phyloP scores from a whole-genome alignment of 129 eudicot species.

The Erigeron canadensis region DNA sequence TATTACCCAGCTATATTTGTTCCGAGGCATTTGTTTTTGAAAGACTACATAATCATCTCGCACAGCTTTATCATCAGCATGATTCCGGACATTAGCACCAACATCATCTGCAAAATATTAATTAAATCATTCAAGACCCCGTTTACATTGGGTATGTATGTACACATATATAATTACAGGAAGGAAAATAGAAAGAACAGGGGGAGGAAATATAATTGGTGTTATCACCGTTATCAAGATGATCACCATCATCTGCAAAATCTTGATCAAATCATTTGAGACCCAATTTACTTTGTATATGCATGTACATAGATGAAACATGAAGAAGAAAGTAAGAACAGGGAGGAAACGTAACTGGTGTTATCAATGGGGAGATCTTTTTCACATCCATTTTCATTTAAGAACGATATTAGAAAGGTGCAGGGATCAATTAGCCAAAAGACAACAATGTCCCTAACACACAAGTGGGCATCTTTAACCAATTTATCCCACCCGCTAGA shows the following conservation, averaged over 20 bases:
- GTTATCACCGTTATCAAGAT: too few species aligned
- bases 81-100: constrained; percentile 2
- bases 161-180: background rate
- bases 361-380: constrained; percentile 13
- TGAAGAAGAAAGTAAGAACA: background rate
- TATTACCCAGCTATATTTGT: constrained; percentile 20
- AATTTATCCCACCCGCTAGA: constrained; percentile 32
- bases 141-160: background rate
- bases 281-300: background rate
- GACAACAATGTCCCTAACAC: constrained; percentile 20
- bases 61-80: background rate
- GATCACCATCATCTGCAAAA: too few species aligned
- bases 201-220: too few species aligned
- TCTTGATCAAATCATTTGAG: background rate
- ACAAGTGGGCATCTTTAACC: constrained; percentile 20
- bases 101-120: constrained; percentile 25
- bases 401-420: constrained; percentile 17
- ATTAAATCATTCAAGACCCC: background rate
- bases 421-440: constrained; percentile 22
- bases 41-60: constrained; percentile 16
- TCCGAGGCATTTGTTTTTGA: background rate
- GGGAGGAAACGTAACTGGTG: constrained; percentile 28
- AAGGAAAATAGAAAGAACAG: background rate
- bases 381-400: constrained; percentile 27
- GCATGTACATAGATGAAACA: background rate